phyloP scores from a whole-genome alignment of 2,329 filamentous ascomycete genomes.

The Penicillium sp. region DNA sequence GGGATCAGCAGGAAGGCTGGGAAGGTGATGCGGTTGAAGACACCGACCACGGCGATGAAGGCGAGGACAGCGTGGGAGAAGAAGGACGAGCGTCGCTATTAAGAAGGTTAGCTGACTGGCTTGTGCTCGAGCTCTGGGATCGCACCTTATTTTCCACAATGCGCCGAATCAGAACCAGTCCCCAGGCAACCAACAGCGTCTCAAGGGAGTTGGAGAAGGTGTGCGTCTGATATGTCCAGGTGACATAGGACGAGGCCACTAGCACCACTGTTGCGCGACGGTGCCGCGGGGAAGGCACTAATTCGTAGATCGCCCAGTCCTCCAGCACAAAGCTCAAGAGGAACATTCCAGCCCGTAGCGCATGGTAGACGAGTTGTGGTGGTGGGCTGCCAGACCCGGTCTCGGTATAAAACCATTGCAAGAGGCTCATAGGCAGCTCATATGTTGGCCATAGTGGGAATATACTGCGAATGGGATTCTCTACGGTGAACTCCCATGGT shows the following conservation, averaged over 20 bases:
- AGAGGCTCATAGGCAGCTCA: conserved; percentile 85
- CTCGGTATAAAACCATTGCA: conserved; percentile 91
- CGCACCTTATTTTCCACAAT: conserved; percentile 75
- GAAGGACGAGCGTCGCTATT: conserved; percentile 71
- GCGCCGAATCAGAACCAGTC: conserved; percentile 84
- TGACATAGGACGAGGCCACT: conserved; percentile 94
- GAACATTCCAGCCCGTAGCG: conserved; percentile 87
- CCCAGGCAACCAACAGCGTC: conserved; percentile 90
- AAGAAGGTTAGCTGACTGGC: not conserved
- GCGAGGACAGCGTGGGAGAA: conserved; percentile 77
- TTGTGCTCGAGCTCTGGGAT: not conserved
- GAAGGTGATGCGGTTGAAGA: conserved; percentile 97
- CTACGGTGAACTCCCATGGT: conserved; percentile 95
- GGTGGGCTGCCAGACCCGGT: conserved; percentile 72
- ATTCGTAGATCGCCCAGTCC: conserved; percentile 95
- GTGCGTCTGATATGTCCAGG: conserved; percentile 97
- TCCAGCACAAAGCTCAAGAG: conserved; percentile 92
- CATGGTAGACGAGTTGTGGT: conserved; percentile 87
- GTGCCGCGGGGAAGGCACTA: conserved; percentile 72
- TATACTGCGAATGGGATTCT: conserved; percentile 86
- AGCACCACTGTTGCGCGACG: conserved; percentile 76
- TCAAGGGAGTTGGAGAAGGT: conserved; percentile 98
- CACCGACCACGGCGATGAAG: conserved; percentile 77
- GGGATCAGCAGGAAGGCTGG: conserved; percentile 89
- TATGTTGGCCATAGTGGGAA: conserved; percentile 97